Evolutionary conservation across 2,329 filamentous ascomycete genomes (phyloP).

Genomic region (Aspergillus felis): DNA sequence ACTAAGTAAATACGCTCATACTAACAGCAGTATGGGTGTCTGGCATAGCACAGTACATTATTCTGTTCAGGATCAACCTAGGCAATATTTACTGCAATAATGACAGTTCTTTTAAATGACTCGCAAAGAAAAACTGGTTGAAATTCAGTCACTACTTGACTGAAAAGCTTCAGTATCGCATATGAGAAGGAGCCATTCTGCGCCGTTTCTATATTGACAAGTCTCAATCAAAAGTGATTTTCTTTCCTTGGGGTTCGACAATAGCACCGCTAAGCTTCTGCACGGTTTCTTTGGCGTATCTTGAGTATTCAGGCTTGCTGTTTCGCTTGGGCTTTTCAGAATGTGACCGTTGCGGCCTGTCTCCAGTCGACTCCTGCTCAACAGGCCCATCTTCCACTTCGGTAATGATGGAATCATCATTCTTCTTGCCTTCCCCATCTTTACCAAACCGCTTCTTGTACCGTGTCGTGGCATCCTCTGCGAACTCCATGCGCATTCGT

Average conservation of each 20-base stretch:
- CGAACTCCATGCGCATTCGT: constrained; percentile 82
- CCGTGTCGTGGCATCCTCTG: constrained; percentile 80
- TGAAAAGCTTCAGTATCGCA: not conserved
- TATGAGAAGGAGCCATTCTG: not conserved
- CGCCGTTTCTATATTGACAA: not conserved
- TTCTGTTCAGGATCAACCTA: not conserved
- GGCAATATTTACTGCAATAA: not conserved
- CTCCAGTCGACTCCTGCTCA: not conserved
- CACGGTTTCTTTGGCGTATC: constrained; percentile 49
- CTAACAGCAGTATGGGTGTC: not conserved
- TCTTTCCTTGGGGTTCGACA: constrained; percentile 73
- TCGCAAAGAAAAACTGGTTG: not conserved
- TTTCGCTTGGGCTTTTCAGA: constrained; percentile 21
- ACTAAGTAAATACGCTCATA: not conserved
- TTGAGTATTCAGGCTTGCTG: constrained; percentile 38
- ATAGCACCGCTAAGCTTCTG: constrained; percentile 72
- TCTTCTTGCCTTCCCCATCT: constrained; percentile 48
- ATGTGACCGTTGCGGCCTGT: constrained; percentile 14
- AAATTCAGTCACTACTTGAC: not conserved
- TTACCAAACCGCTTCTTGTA: constrained; percentile 95
- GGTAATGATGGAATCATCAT: constrained; percentile 6
- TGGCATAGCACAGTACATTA: not conserved
- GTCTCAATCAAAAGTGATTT: constrained; percentile 69
- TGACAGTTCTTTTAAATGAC: not conserved
- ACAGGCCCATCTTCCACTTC: constrained; percentile 15